Conservation (phyloP, 2,329 filamentous ascomycete species). For the Xylariomycetidae sp. region DNA sequence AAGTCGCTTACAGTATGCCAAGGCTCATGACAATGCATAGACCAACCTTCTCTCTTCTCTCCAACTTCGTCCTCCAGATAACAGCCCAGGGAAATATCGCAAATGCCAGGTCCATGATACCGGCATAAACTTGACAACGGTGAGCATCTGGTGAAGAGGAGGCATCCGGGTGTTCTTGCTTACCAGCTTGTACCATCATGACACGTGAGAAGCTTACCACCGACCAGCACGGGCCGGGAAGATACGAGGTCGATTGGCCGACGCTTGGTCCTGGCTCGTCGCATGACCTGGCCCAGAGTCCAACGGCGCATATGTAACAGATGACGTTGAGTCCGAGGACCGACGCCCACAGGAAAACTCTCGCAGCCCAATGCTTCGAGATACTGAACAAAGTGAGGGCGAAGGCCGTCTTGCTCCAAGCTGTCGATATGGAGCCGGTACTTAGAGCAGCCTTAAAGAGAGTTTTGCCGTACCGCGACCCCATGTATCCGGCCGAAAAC, state of each 20-base stretch:
- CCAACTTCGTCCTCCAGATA: conserved; percentile 2
- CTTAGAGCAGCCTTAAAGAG: background rate
- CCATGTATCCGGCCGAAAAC: background rate
- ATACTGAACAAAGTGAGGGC: conserved; percentile 4
- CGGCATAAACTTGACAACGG: conserved; percentile 2
- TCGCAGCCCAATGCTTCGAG: background rate
- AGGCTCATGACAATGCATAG: conserved; percentile 4
- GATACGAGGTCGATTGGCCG: background rate
- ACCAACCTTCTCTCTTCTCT: conserved; percentile 3
- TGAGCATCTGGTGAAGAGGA: conserved; percentile 1
- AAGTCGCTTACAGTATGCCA: conserved; percentile 3
- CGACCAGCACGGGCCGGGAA: conserved; percentile 3
- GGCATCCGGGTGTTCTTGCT: background rate
- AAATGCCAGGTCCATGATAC: conserved; percentile 4
- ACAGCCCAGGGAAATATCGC: conserved; percentile 3
- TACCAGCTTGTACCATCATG: conserved; percentile 2
- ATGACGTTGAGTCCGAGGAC: conserved; percentile 1
- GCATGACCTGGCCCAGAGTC: conserved; percentile 3
- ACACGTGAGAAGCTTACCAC: background rate
- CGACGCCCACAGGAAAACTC: conserved; percentile 1
- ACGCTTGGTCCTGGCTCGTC: background rate
- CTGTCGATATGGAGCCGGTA: background rate
- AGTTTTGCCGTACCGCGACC: background rate
- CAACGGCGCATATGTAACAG: conserved; percentile 3
- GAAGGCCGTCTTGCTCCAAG: conserved; percentile 8